Evolutionary conservation across 192 early-diverging fungal genomes (phyloP), one percentile per base, ranked within the genome.

Genomic region (Mortierella claussenii): DNA sequence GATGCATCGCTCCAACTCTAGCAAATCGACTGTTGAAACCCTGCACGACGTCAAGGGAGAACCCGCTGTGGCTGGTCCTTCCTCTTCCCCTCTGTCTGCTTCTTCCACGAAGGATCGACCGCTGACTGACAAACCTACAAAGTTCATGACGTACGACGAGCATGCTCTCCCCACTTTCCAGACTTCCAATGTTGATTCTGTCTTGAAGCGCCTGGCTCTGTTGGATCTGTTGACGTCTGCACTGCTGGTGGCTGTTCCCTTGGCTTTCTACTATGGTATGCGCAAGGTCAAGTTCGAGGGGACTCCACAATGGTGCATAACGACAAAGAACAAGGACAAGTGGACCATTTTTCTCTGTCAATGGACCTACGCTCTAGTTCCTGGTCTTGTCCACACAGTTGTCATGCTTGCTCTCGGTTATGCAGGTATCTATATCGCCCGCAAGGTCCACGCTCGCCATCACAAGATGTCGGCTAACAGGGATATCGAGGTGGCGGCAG

Each of bases 261-360:
- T 76, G 45, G 73, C 58, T 0, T 42, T 59, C 45, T 76, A 54
- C 10, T 76, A 76, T 43, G 56, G 44, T 24, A 58, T 76, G 43
- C 63, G 73, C 9, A 20, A 51, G 0, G 65, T 67, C 21, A 24
- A 48, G 2, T 62, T 57, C 54, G 73, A 76, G 23, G 64, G 73
- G 13, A 1, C 17, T 0, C 32, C 73, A 0, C 56, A 55, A 2
- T 76, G 58, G 57, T 76, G 73, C 51, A n/a, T 65, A 0, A 30
- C 51, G 5, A 21, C 58, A 2, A 76, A 54, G 36, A 50, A 11
- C 28, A 76, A 62, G 53, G 64, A 66, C 58, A 47, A 11, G 4
- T 76, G 51, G 49, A 76, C 73, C 3, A 62, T 67, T 34, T 76
- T 76, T 62, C 53, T 76, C 50, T 76, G 73, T 23, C 59, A 67